Percentiles rank a stretch among this genome's conserved stretches.
Conservation (phyloP, 2,329 filamentous ascomycete species). For the Coccinonectria pachysandricola region DNA sequence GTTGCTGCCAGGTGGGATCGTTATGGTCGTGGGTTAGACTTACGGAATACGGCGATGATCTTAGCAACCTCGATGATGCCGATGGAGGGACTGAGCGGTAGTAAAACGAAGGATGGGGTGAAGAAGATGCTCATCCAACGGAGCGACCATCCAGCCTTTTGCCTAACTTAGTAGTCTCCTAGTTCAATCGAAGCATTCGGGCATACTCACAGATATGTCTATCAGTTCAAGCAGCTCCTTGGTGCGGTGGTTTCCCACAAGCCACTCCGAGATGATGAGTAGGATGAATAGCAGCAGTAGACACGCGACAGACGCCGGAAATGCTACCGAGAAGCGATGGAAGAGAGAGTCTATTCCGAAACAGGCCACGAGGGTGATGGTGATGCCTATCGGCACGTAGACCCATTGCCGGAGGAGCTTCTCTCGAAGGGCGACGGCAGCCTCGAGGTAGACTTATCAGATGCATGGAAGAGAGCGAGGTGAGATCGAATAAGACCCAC, state of each 20-base stretch:
- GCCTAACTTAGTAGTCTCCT: background rate
- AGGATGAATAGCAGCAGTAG: conserved; percentile 43
- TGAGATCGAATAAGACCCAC: conserved; percentile 4
- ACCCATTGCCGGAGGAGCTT: conserved; percentile 32
- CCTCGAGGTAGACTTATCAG: conserved; percentile 7
- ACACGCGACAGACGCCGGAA: conserved; percentile 50
- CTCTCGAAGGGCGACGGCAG: conserved; percentile 7
- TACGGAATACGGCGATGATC: conserved; percentile 49
- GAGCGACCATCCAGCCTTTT: conserved; percentile 44
- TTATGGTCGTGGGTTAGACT: no score
- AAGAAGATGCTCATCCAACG: conserved; percentile 51
- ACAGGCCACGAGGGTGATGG: conserved; percentile 29
- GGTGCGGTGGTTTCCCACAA: conserved; percentile 39
- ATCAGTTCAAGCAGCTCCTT: conserved; percentile 37
- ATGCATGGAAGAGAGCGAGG: background rate
- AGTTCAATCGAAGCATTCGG: background rate
- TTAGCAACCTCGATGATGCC: conserved; percentile 44
- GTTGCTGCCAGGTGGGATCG: no score
- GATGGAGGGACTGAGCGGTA: conserved; percentile 46
- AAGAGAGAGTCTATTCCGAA: conserved; percentile 35
- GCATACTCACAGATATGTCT: conserved; percentile 39
- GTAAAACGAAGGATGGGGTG: conserved; percentile 47
- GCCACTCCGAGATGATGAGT: conserved; percentile 35
- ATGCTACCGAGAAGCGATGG: conserved; percentile 37
- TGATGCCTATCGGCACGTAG: conserved; percentile 36